Percentiles rank a stretch among this genome's conserved stretches.
These are phyloP conservation scores for Hypoxylon trugodes DNA, from an alignment of 495 filamentous ascomycete genomes.

Conservation along the genomic window DNA sequence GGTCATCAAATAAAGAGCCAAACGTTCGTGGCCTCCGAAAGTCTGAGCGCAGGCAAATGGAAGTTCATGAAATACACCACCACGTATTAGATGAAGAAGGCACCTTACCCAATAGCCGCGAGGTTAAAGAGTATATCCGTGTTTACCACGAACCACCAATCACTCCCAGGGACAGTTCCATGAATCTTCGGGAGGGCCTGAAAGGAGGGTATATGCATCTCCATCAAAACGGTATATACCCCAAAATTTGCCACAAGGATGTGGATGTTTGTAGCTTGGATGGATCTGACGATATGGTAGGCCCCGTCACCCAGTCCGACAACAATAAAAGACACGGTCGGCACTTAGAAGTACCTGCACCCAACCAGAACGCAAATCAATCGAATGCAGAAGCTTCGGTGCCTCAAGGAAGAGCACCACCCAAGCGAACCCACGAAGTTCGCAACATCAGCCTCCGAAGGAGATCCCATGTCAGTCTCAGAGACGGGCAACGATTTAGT, in stretches of 20 bases:
- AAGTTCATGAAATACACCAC: constrained; percentile 15
- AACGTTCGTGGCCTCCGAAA: constrained; percentile 11
- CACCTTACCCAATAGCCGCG: constrained; percentile 41
- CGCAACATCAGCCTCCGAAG: constrained; percentile 48
- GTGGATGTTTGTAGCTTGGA: constrained; percentile 40
- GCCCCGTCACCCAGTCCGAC: constrained; percentile 42
- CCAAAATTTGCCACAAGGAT: constrained; percentile 30
- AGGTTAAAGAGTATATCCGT: constrained; percentile 49
- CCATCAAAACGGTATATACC: constrained; percentile 8
- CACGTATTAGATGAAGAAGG: constrained; percentile 30
- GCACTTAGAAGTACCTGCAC: constrained; percentile 20
- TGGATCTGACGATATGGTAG: constrained; percentile 41
- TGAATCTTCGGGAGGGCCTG: constrained; percentile 28
- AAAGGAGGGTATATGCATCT: constrained; percentile 7
- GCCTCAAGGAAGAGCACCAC: constrained; percentile 18
- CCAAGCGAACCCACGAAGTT: constrained; percentile 33
- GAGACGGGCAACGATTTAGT: constrained; percentile 58
- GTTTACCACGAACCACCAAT: constrained; percentile 50
- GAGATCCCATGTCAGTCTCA: constrained; percentile 52
- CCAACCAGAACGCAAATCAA: constrained; percentile 21
- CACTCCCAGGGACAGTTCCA: constrained; percentile 47
- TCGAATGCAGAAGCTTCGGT: constrained; percentile 24
- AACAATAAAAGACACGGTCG: constrained; percentile 19
- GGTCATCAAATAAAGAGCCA: neutral
- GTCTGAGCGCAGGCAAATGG: constrained; percentile 2